phyloP scores from a whole-genome alignment of 164 flowering plant species.

The Sextonia rubra region DNA sequence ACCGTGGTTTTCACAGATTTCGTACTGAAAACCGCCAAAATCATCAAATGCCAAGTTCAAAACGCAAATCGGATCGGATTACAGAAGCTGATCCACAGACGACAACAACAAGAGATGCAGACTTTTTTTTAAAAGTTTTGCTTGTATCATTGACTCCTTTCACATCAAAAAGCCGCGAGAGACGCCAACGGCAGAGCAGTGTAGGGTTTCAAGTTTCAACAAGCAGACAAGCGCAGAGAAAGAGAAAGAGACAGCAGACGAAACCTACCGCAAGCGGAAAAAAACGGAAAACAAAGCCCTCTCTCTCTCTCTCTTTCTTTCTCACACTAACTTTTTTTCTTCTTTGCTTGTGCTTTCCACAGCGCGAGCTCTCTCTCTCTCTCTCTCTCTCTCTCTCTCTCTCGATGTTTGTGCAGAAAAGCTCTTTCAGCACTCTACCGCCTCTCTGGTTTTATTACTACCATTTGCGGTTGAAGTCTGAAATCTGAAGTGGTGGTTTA shows the following conservation, averaged over 20 bases:
- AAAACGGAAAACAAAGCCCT: not conserved
- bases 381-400: too few species aligned
- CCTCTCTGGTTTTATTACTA: constrained; percentile 1
- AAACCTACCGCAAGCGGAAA: not conserved
- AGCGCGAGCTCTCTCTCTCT: too few species aligned
- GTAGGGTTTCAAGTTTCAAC: not conserved
- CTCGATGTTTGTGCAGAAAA: not conserved
- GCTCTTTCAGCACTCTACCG: constrained; percentile 2
- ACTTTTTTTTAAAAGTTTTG: not conserved
- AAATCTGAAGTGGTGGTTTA: too few species aligned
- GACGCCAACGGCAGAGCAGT: not conserved
- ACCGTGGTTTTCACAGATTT: not conserved
- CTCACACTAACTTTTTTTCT: not conserved
- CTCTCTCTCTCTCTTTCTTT: not conserved
- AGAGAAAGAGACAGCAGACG: too few species aligned
- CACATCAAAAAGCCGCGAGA: constrained; percentile 13
- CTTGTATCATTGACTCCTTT: not conserved
- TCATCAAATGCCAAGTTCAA: not conserved
- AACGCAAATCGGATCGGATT: not conserved
- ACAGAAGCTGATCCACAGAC: not conserved
- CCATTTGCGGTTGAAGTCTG: not conserved
- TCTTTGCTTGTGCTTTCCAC: too few species aligned
- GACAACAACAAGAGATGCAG: not conserved
- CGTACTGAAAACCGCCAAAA: not conserved
- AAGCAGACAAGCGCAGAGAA: not conserved